Conservation (phyloP, 768 basidiomycete species). For the Phlegmacium glaucopus region DNA sequence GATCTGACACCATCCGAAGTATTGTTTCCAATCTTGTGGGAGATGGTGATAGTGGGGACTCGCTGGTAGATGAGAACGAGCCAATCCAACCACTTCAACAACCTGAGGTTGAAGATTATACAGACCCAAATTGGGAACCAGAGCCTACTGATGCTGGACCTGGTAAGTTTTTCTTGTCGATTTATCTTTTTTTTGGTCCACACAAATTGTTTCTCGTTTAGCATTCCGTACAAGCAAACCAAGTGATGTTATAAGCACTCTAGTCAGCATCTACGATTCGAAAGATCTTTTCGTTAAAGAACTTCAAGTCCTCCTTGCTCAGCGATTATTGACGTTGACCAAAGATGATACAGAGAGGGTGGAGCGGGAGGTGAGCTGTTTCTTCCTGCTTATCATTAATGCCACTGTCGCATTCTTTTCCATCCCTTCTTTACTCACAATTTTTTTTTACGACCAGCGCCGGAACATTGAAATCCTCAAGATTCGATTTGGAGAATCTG, state of each 20-base stretch:
- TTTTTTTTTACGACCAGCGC: constrained; percentile 45
- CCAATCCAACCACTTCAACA: constrained; percentile 74
- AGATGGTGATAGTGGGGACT: constrained; percentile 76
- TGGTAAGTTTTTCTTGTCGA: constrained; percentile 41
- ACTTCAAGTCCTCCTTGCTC: constrained; percentile 87
- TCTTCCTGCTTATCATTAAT: too few relatives aligned
- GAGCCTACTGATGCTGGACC: constrained; percentile 97
- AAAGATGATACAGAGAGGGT: constrained; percentile 80
- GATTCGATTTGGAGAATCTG: constrained; percentile 90
- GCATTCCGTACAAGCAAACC: constrained; percentile 91
- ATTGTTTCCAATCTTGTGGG: constrained; percentile 92
- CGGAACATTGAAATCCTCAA: constrained; percentile 93
- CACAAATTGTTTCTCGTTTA: constrained; percentile 25
- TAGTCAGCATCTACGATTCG: constrained; percentile 97
- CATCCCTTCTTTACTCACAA: neutral
- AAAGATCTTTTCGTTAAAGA: constrained; percentile 97
- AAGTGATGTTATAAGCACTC: constrained; percentile 91
- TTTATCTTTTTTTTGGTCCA: neutral
- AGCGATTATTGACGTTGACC: constrained; percentile 74
- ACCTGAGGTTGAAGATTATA: constrained; percentile 79
- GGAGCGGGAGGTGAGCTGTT: constrained; percentile 54
- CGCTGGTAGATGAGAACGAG: constrained; percentile 82
- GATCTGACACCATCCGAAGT: constrained; percentile 90
- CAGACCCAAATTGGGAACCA: constrained; percentile 91
- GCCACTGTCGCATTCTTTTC: neutral